Evolutionary conservation across 257 asterid genomes (phyloP).

Genomic region (Lycium barbarum): DNA sequence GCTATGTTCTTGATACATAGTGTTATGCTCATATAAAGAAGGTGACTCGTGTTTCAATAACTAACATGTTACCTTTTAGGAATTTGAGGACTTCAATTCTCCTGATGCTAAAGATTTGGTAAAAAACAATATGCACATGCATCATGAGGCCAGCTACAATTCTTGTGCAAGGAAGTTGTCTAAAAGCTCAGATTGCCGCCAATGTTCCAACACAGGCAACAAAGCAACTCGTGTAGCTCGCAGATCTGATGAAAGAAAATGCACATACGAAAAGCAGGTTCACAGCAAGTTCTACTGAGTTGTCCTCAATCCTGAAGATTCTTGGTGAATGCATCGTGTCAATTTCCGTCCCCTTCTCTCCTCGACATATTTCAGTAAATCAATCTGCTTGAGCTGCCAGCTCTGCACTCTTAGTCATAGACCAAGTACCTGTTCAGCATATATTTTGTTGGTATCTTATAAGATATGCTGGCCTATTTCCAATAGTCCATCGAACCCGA

Average conservation of each 20-base stretch:
- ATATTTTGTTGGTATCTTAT: constrained; percentile 11
- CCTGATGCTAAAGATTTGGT: constrained; percentile 47
- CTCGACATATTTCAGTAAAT: background rate
- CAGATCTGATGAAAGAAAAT: constrained; percentile 65
- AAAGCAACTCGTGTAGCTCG: constrained; percentile 40
- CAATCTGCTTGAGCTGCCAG: background rate
- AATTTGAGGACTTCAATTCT: constrained; percentile 53
- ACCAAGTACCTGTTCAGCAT: constrained; percentile 17
- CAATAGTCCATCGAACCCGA: background rate
- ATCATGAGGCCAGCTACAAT: constrained; percentile 41
- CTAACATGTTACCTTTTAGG: constrained; percentile 50
- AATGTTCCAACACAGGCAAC: constrained; percentile 51
- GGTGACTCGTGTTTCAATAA: background rate
- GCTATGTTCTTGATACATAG: background rate
- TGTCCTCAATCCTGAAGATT: background rate
- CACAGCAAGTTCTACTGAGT: constrained; percentile 49
- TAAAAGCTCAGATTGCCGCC: constrained; percentile 69
- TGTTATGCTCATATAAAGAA: background rate
- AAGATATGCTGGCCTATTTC: constrained; percentile 15
- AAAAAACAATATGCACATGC: constrained; percentile 34
- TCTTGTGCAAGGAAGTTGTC: constrained; percentile 61
- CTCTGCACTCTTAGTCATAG: background rate
- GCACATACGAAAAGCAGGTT: constrained; percentile 52
- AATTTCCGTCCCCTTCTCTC: background rate
- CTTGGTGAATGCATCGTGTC: background rate